Percentiles rank a stretch among this genome's conserved stretches.
Conservation (phyloP, 1,284 basidiomycete genomes). For the Schizophyllum commune region DNA sequence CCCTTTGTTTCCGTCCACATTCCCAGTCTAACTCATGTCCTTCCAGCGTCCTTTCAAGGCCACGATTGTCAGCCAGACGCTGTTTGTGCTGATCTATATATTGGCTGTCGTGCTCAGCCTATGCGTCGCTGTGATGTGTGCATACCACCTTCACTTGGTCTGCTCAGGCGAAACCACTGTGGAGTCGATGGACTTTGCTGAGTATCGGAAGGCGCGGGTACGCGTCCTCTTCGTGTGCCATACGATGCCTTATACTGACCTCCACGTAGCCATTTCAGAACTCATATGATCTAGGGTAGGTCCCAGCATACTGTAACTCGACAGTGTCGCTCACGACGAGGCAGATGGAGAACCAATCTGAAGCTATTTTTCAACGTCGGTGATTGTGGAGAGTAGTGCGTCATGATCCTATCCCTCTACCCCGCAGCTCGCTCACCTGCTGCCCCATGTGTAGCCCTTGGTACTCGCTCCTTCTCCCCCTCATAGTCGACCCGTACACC, state of each 20-base stretch:
- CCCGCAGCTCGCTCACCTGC: neutral
- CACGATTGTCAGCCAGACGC: conserved; percentile 49
- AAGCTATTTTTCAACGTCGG: conserved; percentile 88
- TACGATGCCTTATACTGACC: conserved; percentile 1
- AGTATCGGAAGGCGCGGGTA: conserved; percentile 66
- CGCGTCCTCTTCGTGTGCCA: conserved; percentile 37
- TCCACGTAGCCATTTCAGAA: conserved; percentile 64
- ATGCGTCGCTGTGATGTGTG: conserved; percentile 74
- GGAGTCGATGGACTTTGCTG: conserved; percentile 82
- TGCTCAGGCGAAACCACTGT: conserved; percentile 84
- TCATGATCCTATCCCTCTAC: conserved; percentile 11
- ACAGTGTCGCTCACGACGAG: neutral
- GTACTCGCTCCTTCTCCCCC: conserved; percentile 75
- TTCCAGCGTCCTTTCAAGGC: conserved; percentile 23
- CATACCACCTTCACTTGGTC: conserved; percentile 78
- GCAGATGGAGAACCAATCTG: conserved; percentile 60
- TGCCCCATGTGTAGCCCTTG: conserved; percentile 41
- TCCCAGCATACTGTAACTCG: conserved; percentile 6
- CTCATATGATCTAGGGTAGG: conserved; percentile 83
- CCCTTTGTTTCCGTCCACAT: conserved; percentile 15
- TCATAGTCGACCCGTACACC: conserved; percentile 75
- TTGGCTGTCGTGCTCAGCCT: conserved; percentile 68
- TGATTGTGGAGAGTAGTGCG: conserved; percentile 65
- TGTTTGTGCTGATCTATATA: conserved; percentile 74
- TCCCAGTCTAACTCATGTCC: conserved; percentile 43